Evolutionary conservation across 2,329 filamentous ascomycete genomes (phyloP).

Genomic region (Myrmaecium sp.): DNA sequence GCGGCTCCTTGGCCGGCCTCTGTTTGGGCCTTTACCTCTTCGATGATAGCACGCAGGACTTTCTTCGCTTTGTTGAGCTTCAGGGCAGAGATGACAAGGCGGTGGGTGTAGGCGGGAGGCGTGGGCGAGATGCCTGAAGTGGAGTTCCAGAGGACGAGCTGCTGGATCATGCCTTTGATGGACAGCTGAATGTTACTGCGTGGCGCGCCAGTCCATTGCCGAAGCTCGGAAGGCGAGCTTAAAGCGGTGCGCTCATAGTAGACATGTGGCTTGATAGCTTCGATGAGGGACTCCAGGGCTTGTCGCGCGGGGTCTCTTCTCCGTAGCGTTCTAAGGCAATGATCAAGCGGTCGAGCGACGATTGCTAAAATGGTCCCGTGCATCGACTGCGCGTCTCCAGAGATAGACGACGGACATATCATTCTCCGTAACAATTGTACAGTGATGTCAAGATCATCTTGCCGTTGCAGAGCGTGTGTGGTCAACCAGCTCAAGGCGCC

Average conservation of each 20-base stretch:
- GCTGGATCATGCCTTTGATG: constrained; percentile 44
- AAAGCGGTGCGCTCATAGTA: constrained; percentile 43
- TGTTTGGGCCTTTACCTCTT: constrained; percentile 48
- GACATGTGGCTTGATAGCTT: constrained; percentile 43
- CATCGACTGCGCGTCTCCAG: constrained; percentile 54
- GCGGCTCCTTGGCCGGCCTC: constrained; percentile 41
- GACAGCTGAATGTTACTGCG: constrained; percentile 39
- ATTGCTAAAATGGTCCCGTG: constrained; percentile 55
- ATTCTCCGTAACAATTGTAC: constrained; percentile 58
- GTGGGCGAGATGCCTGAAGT: constrained; percentile 32
- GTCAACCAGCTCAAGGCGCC: constrained; percentile 56
- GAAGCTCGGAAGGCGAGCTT: constrained; percentile 48
- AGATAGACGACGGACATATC: constrained; percentile 51
- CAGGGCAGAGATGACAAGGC: constrained; percentile 45
- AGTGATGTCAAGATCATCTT: constrained; percentile 47
- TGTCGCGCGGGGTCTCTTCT: constrained; percentile 48
- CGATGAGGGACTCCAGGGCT: constrained; percentile 52
- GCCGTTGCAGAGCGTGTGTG: constrained; percentile 49
- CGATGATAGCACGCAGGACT: constrained; percentile 44
- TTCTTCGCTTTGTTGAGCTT: constrained; percentile 45
- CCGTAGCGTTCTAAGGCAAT: constrained; percentile 49
- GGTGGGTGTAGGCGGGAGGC: constrained; percentile 53
- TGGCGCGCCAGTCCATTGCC: constrained; percentile 44
- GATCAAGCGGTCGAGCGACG: constrained; percentile 50
- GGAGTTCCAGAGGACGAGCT: constrained; percentile 49